Evolutionary conservation across 2,329 filamentous ascomycete species (phyloP), one percentile per base, ranked within the genome.

Genomic region (Mycosphaerella sp.): DNA sequence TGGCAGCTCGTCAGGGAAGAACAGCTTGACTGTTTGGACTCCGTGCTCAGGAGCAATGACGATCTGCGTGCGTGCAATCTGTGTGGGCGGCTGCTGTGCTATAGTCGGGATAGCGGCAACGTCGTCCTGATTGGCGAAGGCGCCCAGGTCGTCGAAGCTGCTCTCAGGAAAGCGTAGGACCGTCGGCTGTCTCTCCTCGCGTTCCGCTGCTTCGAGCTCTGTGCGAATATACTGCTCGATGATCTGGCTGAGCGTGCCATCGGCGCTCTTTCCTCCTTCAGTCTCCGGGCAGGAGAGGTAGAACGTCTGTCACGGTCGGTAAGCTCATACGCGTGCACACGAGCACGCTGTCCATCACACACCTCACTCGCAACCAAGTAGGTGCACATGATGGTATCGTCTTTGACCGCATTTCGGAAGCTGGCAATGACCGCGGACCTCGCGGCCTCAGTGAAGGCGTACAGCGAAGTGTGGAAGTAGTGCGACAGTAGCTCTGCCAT

Each of bases 401-500:
- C 54, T 8, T 57, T 51, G n/a, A 65, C n/a, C 2, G 32, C 48
- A 6, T 32, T 32, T 44, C 60, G 48, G 54, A 68, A 65, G 3
- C 54, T 46, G 8, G 29, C 40, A 48, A 65, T 51, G 43, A 68
- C 51, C 17, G 55, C 54, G 5, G 59, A 49, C 10, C 56, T 34
- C 6, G 58, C 65, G 2, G 34, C 45, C 14, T 54, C 40, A 46
- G 52, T 57, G 57, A 68, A 68, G 2, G 48, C 49, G 52, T 67
- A 66, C 21, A 65, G 51, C 2, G 64, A 61, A 8, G 59, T 52
- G 51, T 69, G 66, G 45, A 64, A 44, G 56, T 66, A 68, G 7
- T 53, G 50, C 21, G 63, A 34, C 6, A 38, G 55, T 11, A 21
- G 45, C 23, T 57, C 55, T 21, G 55, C 54, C 61, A 64, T 67